These are phyloP conservation scores for Thymus mandschuricus DNA, from an alignment of 257 asterid species.

Conservation along the genomic window DNA sequence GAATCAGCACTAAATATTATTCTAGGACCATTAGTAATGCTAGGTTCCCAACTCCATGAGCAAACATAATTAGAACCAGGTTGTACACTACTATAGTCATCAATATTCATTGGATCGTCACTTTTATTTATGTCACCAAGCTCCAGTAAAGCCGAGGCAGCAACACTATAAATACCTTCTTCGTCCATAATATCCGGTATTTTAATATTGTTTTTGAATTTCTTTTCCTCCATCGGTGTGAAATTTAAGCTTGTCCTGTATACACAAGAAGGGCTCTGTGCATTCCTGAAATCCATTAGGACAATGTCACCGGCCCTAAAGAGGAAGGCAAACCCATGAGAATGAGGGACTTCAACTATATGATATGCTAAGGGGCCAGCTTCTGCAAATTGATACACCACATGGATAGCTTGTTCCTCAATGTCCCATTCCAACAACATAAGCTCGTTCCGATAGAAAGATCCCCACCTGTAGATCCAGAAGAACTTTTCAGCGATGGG, in stretches of 20 bases:
- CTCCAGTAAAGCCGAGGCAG: slow-evolving; percentile 98
- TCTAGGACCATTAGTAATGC: slow-evolving; percentile 51
- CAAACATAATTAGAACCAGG: slow-evolving; percentile 79
- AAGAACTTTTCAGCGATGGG: slow-evolving; percentile 9
- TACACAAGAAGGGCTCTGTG: slow-evolving; percentile 61
- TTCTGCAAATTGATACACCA: slow-evolving; percentile 77
- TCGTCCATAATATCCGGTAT: slow-evolving; percentile 90
- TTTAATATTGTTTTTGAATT: slow-evolving; percentile 52
- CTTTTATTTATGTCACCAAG: slow-evolving; percentile 83
- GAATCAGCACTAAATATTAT: slow-evolving; percentile 87
- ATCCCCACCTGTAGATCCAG: slow-evolving; percentile 67
- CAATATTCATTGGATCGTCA: slow-evolving; percentile 88
- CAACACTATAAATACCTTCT: slow-evolving; percentile 82
- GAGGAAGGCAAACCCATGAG: slow-evolving; percentile 78
- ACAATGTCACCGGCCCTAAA: slow-evolving; percentile 92
- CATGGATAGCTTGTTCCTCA: slow-evolving; percentile 58
- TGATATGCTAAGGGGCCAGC: slow-evolving; percentile 85
- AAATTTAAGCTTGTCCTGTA: slow-evolving; percentile 71
- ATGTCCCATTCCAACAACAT: slow-evolving; percentile 79
- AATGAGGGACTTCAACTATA: slow-evolving; percentile 87
- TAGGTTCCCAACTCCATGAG: slow-evolving; percentile 98
- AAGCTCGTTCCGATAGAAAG: slow-evolving; percentile 77
- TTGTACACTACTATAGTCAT: slow-evolving; percentile 56
- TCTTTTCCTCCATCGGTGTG: slow-evolving; percentile 65
- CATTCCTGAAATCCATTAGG: slow-evolving; percentile 86